Evolutionary conservation across 495 filamentous ascomycete genomes (phyloP).

Genomic region (Physcia stellaris): DNA sequence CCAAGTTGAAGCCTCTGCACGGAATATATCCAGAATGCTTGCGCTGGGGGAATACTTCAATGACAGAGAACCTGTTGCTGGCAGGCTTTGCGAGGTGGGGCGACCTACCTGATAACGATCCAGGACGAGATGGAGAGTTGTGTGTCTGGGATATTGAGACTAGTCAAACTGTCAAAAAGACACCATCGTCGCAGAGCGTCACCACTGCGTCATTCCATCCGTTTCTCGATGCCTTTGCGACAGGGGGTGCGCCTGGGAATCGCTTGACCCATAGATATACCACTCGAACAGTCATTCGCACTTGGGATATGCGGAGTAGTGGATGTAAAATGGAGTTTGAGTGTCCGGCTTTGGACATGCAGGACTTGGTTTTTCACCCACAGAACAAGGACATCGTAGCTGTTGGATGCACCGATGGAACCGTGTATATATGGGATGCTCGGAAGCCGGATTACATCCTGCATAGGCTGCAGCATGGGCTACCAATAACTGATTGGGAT

Average conservation of each 20-base stretch:
- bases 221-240: conserved; percentile 38
- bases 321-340: conserved; percentile 33
- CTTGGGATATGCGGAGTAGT: conserved; percentile 31
- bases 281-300: conserved; percentile 33
- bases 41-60: conserved; percentile 47
- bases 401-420: conserved; percentile 73
- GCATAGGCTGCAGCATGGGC: conserved; percentile 55
- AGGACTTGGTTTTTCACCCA: conserved; percentile 52
- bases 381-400: conserved; percentile 47
- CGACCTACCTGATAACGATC: conserved; percentile 26
- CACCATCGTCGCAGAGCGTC: conserved; percentile 50
- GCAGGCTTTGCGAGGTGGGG: conserved; percentile 61
- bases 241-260: conserved; percentile 48
- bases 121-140: conserved; percentile 50
- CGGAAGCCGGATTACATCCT: conserved; percentile 42
- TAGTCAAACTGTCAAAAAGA: conserved; percentile 28
- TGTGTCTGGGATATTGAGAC: conserved; percentile 53
- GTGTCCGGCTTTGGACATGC: conserved; percentile 74
- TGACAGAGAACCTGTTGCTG: conserved; percentile 45
- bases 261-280: conserved; percentile 20
- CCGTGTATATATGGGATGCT: conserved; percentile 74
- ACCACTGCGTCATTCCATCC: conserved; percentile 78
- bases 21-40: conserved; percentile 57
- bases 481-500: conserved; percentile 47
- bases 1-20: conserved; percentile 31